A percentile compares a stretch with the other conserved stretches of the same genome.
These are phyloP conservation scores for Ceratonia siliqua DNA, from an alignment of 306 rosid species.

Conservation along the genomic window DNA sequence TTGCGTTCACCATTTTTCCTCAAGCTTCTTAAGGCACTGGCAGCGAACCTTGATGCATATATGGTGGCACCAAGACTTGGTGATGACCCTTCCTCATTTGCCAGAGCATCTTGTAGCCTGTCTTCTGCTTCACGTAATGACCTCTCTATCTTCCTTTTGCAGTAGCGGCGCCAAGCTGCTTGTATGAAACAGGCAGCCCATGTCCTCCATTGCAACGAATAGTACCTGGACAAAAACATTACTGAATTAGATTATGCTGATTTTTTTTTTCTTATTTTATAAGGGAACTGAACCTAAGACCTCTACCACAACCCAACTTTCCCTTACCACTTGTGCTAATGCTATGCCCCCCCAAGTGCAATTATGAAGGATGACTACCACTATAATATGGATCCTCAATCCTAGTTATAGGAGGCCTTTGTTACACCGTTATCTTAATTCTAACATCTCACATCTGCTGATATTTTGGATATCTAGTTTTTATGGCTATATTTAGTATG, in stretches of 20 bases:
- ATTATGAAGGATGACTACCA: not conserved
- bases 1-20: slow-evolving; percentile 33
- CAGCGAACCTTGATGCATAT: slow-evolving; percentile 63
- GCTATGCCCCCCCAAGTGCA: not conserved
- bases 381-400: not conserved
- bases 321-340: not conserved
- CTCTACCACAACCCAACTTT: not conserved
- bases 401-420: no score
- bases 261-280: not conserved
- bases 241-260: not conserved
- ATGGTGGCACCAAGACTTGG: slow-evolving; percentile 62
- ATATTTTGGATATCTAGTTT: no score
- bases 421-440: no score
- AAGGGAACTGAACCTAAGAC: not conserved
- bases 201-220: slow-evolving; percentile 69
- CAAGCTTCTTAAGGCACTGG: slow-evolving; percentile 36
- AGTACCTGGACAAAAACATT: slow-evolving; percentile 32
- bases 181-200: slow-evolving; percentile 75
- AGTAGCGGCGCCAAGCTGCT: slow-evolving; percentile 68
- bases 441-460: no score
- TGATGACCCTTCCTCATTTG: slow-evolving; percentile 36
- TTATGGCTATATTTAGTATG: no score
- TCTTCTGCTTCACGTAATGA: slow-evolving; percentile 52
- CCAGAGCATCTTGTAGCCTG: slow-evolving; percentile 40
- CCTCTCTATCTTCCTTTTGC: slow-evolving; percentile 56